Conservation (phyloP, 371 early-diverging fungal genomes). For the Nematocida ausubeli region DNA sequence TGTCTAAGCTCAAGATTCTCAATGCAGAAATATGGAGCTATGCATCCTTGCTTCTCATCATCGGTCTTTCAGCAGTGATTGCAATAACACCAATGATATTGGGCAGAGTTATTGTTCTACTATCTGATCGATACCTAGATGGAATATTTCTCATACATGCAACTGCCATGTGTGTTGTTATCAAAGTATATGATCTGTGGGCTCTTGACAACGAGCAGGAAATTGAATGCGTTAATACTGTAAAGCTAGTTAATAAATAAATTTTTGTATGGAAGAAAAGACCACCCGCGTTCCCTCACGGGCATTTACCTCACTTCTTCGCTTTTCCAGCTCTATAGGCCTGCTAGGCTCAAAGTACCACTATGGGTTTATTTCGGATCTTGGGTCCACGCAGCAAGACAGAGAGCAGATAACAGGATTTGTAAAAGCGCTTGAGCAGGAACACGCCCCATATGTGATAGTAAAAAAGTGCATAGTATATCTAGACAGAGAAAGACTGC, state of each 20-base stretch:
- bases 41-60: conserved; percentile 29
- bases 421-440: neutral
- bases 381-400: neutral
- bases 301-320: neutral
- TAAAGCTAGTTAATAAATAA: conserved; percentile 25
- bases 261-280: conserved; percentile 20
- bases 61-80: neutral
- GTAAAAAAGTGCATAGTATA: neutral
- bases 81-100: conserved; percentile 34
- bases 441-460: neutral
- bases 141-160: conserved; percentile 52
- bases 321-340: neutral
- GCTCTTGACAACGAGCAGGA: conserved; percentile 45
- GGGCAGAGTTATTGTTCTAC: conserved; percentile 32
- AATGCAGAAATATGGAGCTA: conserved; percentile 48
- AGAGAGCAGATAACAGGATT: neutral
- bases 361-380: neutral
- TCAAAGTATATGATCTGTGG: conserved; percentile 49
- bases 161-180: conserved; percentile 28
- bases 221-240: conserved; percentile 53
- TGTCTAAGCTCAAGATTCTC: conserved; percentile 42
- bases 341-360: neutral
- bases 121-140: conserved; percentile 55
- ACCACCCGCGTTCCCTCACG: neutral
- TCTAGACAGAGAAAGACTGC: neutral